Conservation (phyloP, 1,284 basidiomycete species). For the Neolentinus lepideus region DNA sequence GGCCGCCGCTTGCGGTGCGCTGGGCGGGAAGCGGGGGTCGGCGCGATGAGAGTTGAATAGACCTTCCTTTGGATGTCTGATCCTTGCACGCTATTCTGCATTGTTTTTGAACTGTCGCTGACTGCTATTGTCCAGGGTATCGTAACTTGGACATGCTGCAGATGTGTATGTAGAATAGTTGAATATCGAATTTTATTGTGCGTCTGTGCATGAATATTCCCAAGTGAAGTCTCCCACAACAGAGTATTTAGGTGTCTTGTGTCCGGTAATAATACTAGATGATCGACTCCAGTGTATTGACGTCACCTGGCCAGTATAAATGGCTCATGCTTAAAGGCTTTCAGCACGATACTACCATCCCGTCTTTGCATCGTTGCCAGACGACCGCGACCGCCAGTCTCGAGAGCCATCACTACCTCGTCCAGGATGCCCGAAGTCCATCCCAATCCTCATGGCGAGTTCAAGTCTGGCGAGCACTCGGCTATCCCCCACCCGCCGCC, state of each 20-base stretch:
- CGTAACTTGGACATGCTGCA: too few relatives aligned
- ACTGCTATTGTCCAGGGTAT: too few relatives aligned
- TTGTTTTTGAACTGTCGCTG: too few relatives aligned
- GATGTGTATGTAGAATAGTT: too few relatives aligned
- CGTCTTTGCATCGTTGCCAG: not conserved
- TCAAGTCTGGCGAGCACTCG: conserved; percentile 11
- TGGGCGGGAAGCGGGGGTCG: conserved; percentile 47
- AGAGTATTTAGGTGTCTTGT: too few relatives aligned
- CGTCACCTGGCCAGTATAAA: not conserved
- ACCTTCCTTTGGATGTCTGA: conserved; percentile 78
- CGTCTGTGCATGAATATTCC: too few relatives aligned
- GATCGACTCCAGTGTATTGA: not conserved
- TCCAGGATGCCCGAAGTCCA: not conserved
- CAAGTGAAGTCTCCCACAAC: too few relatives aligned
- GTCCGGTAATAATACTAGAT: not conserved
- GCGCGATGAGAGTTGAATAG: conserved; percentile 46
- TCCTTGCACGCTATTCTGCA: conserved; percentile 14
- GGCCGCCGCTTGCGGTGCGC: conserved; percentile 5
- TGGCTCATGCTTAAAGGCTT: not conserved
- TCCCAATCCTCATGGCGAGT: not conserved
- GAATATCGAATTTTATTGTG: too few relatives aligned
- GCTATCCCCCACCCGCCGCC: conserved; percentile 18
- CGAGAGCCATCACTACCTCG: not conserved
- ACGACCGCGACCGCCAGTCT: not conserved
- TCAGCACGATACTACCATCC: not conserved